These are phyloP conservation scores for Rubroboletus pulcherrimus DNA, from an alignment of 768 basidiomycete species.

Conservation along the genomic window DNA sequence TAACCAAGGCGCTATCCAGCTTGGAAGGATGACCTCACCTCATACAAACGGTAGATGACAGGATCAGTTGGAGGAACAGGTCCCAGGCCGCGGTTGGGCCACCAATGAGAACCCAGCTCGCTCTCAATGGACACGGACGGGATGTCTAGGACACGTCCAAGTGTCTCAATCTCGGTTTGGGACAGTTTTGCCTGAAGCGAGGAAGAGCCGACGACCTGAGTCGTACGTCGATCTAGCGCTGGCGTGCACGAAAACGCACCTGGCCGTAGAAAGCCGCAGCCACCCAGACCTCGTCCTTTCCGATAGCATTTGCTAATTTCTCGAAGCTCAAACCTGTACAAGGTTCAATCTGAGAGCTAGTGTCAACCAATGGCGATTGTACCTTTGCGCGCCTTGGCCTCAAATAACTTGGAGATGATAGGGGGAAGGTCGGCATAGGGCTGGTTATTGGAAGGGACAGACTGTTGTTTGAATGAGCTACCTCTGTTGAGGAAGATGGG, in stretches of 20 bases:
- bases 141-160: conserved; percentile 50
- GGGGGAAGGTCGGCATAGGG: conserved; percentile 53
- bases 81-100: conserved; percentile 65
- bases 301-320: conserved; percentile 59
- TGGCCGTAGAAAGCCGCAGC: conserved; percentile 82
- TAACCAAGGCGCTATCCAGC: neutral
- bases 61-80: conserved; percentile 75
- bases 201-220: neutral
- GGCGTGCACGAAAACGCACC: conserved; percentile 34
- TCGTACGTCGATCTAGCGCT: neutral
- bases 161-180: conserved; percentile 51
- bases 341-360: neutral
- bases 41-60: conserved; percentile 77
- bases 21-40: conserved; percentile 41
- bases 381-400: conserved; percentile 69
- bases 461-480: conserved; percentile 24
- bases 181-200: conserved; percentile 60
- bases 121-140: conserved; percentile 35
- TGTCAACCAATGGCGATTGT: neutral
- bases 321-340: conserved; percentile 62
- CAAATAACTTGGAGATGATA: conserved; percentile 48
- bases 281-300: conserved; percentile 77
- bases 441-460: conserved; percentile 38
- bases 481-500: neutral
- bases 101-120: conserved; percentile 64